phyloP scores from a whole-genome alignment of 2,329 filamentous ascomycete genomes.

The Alternaria arbusti region DNA sequence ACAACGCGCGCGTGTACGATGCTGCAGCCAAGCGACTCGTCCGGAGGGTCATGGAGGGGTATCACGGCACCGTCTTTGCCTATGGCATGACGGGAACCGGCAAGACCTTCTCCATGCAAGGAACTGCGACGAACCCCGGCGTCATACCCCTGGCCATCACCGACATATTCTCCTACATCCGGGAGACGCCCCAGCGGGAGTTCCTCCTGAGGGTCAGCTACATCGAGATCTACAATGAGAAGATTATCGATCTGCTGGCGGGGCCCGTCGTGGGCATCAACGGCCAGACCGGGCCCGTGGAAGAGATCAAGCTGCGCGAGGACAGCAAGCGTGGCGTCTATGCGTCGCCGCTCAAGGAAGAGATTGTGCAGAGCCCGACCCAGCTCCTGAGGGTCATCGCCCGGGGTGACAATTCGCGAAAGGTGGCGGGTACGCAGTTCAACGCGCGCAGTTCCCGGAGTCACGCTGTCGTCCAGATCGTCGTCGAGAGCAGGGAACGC shows the following conservation, averaged over 20 bases:
- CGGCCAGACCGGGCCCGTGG: conserved; percentile 62
- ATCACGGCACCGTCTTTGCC: conserved; percentile 96
- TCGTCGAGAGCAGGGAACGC: conserved; percentile 94
- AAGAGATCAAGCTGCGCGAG: conserved; percentile 96
- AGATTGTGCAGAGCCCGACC: conserved; percentile 97
- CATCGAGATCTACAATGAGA: conserved; percentile 98
- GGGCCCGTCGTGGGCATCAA: conserved; percentile 67
- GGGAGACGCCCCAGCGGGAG: conserved; percentile 92
- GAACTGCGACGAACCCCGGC: conserved; percentile 91
- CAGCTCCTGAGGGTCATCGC: conserved; percentile 95
- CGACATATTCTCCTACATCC: conserved; percentile 98
- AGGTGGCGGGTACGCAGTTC: conserved; percentile 95
- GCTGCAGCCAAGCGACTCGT: conserved; percentile 92
- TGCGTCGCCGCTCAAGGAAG: conserved; percentile 93
- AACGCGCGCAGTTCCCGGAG: conserved; percentile 95
- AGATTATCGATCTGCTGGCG: conserved; percentile 89
- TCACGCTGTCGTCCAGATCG: conserved; percentile 98
- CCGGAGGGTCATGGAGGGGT: conserved; percentile 97
- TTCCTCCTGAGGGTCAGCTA: conserved; percentile 97
- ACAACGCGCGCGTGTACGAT: conserved; percentile 95
- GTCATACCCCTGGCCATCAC: conserved; percentile 97
- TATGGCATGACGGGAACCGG: conserved; percentile 99
- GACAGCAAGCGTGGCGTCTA: conserved; percentile 97
- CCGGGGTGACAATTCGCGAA: conserved; percentile 85
- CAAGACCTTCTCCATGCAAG: conserved; percentile 99